Evolutionary conservation across 257 asterid genomes (phyloP), one percentile per base, ranked within the genome.

Genomic region (Scutellaria galericulata): DNA sequence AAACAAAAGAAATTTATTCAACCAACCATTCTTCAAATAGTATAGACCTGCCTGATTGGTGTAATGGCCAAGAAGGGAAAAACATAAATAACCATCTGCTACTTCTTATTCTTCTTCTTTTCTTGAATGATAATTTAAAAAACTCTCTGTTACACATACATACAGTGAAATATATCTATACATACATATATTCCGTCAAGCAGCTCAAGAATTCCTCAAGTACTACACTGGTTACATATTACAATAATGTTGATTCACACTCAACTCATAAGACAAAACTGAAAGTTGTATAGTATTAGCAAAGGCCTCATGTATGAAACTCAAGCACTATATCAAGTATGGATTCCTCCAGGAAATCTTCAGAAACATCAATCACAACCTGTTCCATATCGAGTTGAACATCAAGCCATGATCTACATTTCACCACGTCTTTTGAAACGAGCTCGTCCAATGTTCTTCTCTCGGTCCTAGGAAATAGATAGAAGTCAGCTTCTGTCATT

Each of bases 361-460:
- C 96, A 14, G 96, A 81, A 72, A 91, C 70, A 47, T 84, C 85
- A 45, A 7, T 51, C 72, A 70, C 81, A 18, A 91, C 58, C 31
- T 70, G 80, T 69, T 86, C 97, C 2, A 78, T 14, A 47, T 85
- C 88, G 6, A 39, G 59, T 44, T 80, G 75, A 65, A 83, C 74
- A 67, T 91, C 89, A 12, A 86, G 76, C 97, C 98, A 91, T 4
- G 88, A 79, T 35, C 79, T 57, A 24, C 87, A 82, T 27, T 76
- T 76, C 4, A 69, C 74, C 35, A 87, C 52, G 45, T 85, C 96
- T 60, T 59, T 72, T 3, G 75, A 79, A 56, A 77, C 85, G 6
- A 85, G 72, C 73, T 89, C 85, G 12, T 85, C 87, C 82, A 87
- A 44, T 2, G 88, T 85, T 47, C 71, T 69, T 47, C 62, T 80